phyloP scores from a whole-genome alignment of 805 yeast species.

The Yarrowia porcina region DNA sequence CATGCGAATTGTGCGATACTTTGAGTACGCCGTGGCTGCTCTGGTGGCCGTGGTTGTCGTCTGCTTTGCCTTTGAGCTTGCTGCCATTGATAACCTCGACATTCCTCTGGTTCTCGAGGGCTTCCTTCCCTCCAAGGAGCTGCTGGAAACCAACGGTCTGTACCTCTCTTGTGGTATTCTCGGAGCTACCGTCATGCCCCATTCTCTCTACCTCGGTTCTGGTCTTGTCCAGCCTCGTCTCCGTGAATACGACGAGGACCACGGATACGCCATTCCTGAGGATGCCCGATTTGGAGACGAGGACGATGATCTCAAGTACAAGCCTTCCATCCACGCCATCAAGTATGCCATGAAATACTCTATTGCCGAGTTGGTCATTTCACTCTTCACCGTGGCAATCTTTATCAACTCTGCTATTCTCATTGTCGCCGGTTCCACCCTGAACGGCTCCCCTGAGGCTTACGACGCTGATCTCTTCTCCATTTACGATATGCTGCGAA shows the following conservation, averaged over 20 bases:
- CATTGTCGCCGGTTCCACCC: conserved; percentile 87
- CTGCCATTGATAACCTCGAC: conserved; percentile 47
- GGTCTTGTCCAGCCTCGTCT: conserved; percentile 84
- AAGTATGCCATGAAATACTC: conserved; percentile 75
- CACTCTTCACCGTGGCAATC: conserved; percentile 82
- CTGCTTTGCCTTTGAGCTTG: conserved; percentile 71
- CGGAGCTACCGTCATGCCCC: conserved; percentile 97
- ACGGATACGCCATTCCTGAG: conserved; percentile 43
- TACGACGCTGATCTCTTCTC: conserved; percentile 80
- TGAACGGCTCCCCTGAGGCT: conserved; percentile 57
- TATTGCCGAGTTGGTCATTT: conserved; percentile 75
- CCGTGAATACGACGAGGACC: conserved; percentile 63
- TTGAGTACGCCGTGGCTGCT: conserved; percentile 69
- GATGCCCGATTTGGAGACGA: conserved; percentile 29
- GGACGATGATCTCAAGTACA: conserved; percentile 40
- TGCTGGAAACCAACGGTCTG: conserved; percentile 60
- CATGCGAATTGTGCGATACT: conserved; percentile 67
- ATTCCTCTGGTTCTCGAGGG: conserved; percentile 57
- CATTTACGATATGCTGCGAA: conserved; percentile 65
- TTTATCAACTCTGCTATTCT: conserved; percentile 88
- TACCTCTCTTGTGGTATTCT: conserved; percentile 77
- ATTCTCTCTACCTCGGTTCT: conserved; percentile 77
- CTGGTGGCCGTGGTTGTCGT: conserved; percentile 70
- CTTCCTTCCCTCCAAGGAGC: conserved; percentile 63
- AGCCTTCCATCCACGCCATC: conserved; percentile 79